phyloP scores from a whole-genome alignment of 2,329 filamentous ascomycete genomes.

The Aspergillus japonicus region DNA sequence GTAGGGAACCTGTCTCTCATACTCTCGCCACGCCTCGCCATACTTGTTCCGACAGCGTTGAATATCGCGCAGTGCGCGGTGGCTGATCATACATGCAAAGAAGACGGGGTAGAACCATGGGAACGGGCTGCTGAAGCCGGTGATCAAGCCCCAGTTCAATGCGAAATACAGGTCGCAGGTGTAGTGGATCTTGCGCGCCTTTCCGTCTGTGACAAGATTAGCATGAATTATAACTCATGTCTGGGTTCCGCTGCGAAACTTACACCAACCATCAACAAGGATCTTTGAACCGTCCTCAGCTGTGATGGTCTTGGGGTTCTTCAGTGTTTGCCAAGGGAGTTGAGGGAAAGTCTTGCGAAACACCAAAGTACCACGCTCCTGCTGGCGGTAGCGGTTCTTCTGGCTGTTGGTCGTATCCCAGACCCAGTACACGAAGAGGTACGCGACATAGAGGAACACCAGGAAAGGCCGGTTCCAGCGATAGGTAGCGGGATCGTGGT shows the following conservation, averaged over 20 bases:
- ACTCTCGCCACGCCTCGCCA: constrained; percentile 77
- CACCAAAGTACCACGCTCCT: constrained; percentile 68
- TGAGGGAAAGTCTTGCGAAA: constrained; percentile 82
- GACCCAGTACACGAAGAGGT: constrained; percentile 82
- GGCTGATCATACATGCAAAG: constrained; percentile 75
- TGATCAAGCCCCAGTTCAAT: constrained; percentile 74
- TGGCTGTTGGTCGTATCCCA: constrained; percentile 93
- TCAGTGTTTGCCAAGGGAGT: constrained; percentile 80
- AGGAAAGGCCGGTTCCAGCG: constrained; percentile 71
- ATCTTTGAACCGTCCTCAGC: constrained; percentile 73
- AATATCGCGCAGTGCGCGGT: constrained; percentile 74
- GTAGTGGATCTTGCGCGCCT: constrained; percentile 79
- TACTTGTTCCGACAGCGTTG: constrained; percentile 74
- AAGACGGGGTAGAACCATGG: constrained; percentile 89
- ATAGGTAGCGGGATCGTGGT: constrained; percentile 75
- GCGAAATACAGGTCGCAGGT: constrained; percentile 78
- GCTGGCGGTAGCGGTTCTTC: constrained; percentile 86
- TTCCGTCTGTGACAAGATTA: constrained; percentile 52
- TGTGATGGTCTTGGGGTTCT: constrained; percentile 76
- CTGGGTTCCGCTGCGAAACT: constrained; percentile 28
- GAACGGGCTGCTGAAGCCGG: constrained; percentile 76
- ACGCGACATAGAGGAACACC: constrained; percentile 63
- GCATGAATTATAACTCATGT: constrained; percentile 8
- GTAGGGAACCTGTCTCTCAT: constrained; percentile 76
- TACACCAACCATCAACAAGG: constrained; percentile 81